Base-by-base conservation (phyloP, 805 yeast genomes). In the Myxozyma neotropica region DNA sequence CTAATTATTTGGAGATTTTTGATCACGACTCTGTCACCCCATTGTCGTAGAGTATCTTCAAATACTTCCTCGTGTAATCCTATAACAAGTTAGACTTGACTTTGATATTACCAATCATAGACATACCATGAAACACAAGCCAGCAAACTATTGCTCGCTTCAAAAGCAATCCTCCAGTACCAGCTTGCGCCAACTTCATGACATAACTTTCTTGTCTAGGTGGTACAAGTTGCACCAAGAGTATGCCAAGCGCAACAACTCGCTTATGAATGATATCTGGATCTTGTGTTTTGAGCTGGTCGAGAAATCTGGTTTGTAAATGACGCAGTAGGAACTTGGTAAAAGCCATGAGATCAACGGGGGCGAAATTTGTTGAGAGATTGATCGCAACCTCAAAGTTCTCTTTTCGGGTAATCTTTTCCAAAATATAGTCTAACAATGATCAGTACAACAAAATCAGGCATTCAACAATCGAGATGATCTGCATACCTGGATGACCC, bases 1-100 rank as follows among this genome's bases (percentile, higher is more conserved):
- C 51, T 31, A 17, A 57, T 38, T 13, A 56, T 36, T 29, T 58
- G 58, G 13, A 38, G 55, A 44, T 48, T 59, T 15, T 39, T 57
- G 19, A 59, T 56, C 19, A 48, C 52, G 19, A 56, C 21, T 40
- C 27, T 42, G 26, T 59, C 64, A 4, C 60, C 57, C 64, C 64
- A 59, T 27, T 29, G 53, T 13, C 49, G 31, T 26, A 56, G 24
- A 19, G 48, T 52, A 35, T 23, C 33, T 12, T 54, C 58, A 31
- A 59, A 59, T 4, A 36, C 64, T 24, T 56, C 49, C 26, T 55
- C 56, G 12, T 59, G 59, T 13, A 40, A 33, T 4, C 59, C 61
- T 58, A 27, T 15, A 26, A 15, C 15, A 4, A 1, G 19, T 35
- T 29, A 29, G 39, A 17, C 15, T 3, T 4, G 26, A 24, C 26